Percentiles rank a stretch among this genome's conserved stretches.
These are phyloP conservation scores for Hymenoscyphus fructigenus DNA, from an alignment of 2,329 filamentous ascomycete genomes.

Conservation along the genomic window DNA sequence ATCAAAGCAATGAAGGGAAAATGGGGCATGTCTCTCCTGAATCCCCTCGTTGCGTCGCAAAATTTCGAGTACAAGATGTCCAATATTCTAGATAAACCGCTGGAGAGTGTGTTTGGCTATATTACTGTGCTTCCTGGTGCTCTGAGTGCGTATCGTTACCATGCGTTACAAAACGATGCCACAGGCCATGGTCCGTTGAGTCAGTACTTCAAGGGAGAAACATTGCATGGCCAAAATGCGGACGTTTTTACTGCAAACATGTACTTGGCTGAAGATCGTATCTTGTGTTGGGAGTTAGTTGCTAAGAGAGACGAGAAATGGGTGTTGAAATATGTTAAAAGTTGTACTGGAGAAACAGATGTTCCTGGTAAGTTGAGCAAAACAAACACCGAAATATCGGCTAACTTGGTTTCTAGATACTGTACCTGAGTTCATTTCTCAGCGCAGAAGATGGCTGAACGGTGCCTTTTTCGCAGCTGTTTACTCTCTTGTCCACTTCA, in stretches of 20 bases:
- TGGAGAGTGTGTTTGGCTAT: constrained; percentile 97
- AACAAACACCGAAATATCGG: not conserved
- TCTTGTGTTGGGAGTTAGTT: constrained; percentile 91
- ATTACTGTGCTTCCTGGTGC: constrained; percentile 96
- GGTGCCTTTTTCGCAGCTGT: constrained; percentile 98
- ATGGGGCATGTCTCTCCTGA: constrained; percentile 77
- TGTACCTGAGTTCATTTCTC: constrained; percentile 95
- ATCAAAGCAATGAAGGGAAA: constrained; percentile 97
- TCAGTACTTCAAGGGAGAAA: constrained; percentile 99
- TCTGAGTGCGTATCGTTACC: constrained; percentile 91
- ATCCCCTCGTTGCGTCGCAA: constrained; percentile 92
- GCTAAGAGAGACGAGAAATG: constrained; percentile 92
- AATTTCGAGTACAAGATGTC: constrained; percentile 99
- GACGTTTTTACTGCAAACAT: constrained; percentile 98
- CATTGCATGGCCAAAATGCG: constrained; percentile 90
- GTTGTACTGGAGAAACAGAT: constrained; percentile 94
- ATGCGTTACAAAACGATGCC: constrained; percentile 93
- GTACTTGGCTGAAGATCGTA: constrained; percentile 88
- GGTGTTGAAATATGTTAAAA: constrained; percentile 98
- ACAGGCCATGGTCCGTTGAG: constrained; percentile 92
- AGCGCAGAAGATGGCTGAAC: constrained; percentile 95
- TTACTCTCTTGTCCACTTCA: constrained; percentile 93
- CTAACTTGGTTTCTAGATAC: constrained; percentile 57
- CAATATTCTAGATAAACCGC: constrained; percentile 95
- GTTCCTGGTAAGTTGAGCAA: constrained; percentile 73